A percentile compares a stretch with the other conserved stretches of the same genome.
These are phyloP conservation scores for Ensete glaucum DNA, from an alignment of 176 grass and related monocot species.

Conservation along the genomic window DNA sequence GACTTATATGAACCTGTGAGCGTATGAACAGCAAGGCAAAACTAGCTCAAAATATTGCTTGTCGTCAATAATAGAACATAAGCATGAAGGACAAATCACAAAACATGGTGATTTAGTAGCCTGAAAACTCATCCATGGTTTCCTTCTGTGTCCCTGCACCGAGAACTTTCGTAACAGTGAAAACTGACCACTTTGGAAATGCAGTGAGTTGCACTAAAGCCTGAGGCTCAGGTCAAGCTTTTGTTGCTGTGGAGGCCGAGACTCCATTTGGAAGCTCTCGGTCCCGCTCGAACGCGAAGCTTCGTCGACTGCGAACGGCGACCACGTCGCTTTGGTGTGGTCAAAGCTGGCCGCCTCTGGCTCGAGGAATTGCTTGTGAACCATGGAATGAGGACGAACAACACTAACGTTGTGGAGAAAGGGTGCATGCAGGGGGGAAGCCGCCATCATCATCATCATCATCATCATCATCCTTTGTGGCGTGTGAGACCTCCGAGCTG, in stretches of 20 bases:
- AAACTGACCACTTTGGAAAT: too few species aligned
- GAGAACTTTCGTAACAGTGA: too few species aligned
- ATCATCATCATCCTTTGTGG: neutral
- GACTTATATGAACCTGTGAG: too few species aligned
- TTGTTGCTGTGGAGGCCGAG: neutral
- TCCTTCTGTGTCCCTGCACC: too few species aligned
- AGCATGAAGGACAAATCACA: too few species aligned
- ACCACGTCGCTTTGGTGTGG: neutral
- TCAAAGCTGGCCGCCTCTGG: neutral
- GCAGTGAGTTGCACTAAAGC: neutral
- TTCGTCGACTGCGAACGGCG: conserved; percentile 1
- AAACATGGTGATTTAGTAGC: too few species aligned
- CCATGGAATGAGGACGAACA: neutral
- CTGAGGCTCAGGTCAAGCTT: conserved; percentile 7
- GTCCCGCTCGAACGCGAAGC: neutral
- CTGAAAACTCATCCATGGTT: too few species aligned
- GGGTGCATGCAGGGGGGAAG: neutral
- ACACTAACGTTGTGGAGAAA: neutral
- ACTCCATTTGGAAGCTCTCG: neutral
- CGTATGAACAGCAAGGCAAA: too few species aligned
- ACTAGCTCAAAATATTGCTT: too few species aligned
- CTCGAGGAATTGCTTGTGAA: neutral
- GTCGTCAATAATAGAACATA: too few species aligned
- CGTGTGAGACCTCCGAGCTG: neutral
- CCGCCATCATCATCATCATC: neutral